Evolutionary conservation across 2,329 filamentous ascomycete species (phyloP).

Genomic region (Epichloe scottii): DNA sequence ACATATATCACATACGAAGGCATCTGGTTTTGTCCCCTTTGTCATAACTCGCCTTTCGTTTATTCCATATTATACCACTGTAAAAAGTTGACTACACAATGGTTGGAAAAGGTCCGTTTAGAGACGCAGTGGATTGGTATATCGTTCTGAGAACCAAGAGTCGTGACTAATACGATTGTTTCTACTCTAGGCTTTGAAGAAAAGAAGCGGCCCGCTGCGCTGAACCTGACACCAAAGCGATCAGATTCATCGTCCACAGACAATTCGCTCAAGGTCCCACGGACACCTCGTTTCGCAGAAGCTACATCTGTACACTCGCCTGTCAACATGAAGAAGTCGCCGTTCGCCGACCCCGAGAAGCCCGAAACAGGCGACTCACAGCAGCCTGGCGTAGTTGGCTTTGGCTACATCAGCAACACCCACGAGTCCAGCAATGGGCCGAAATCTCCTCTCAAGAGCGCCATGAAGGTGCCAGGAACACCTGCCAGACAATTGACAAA

Average conservation of each 20-base stretch:
- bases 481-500: constrained; percentile 60
- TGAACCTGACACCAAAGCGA: constrained; percentile 39
- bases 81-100: constrained; percentile 15
- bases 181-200: constrained; percentile 29
- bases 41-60: constrained; percentile 1
- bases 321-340: constrained; percentile 43
- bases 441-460: constrained; percentile 75
- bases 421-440: constrained; percentile 51
- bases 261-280: constrained; percentile 51
- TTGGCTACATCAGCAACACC: constrained; percentile 69
- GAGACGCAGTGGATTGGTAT: background rate
- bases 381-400: constrained; percentile 70
- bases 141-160: background rate
- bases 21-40: constrained; percentile 3
- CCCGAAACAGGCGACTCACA: constrained; percentile 48
- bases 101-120: constrained; percentile 27
- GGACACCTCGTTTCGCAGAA: constrained; percentile 70
- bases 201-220: constrained; percentile 42
- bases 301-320: constrained; percentile 70
- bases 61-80: constrained; percentile 6
- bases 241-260: constrained; percentile 39
- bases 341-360: constrained; percentile 47
- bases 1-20: constrained; percentile 1
- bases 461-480: constrained; percentile 76
- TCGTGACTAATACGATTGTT: constrained; percentile 10